Conservation (phyloP, 306 rosid species). For the Vigna unguiculata region DNA sequence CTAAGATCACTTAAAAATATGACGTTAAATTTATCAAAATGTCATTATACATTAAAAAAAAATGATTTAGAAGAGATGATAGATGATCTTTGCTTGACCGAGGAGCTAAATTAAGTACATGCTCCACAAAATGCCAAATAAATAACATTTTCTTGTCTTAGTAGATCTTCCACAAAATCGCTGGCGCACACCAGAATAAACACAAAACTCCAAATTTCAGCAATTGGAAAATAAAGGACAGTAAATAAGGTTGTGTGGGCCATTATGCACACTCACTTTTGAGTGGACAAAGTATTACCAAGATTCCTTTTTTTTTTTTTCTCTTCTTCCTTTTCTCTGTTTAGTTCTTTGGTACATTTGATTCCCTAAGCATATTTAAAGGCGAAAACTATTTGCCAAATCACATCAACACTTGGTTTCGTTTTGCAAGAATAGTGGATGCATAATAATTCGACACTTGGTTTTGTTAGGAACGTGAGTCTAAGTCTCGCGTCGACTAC, state of each 20-base stretch:
- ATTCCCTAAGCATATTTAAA: slow-evolving; percentile 49
- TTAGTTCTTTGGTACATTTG: slow-evolving; percentile 53
- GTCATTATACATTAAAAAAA: too few relatives aligned
- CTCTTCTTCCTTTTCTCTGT: slow-evolving; percentile 11
- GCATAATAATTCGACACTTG: slow-evolving; percentile 11
- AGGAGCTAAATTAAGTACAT: slow-evolving; percentile 44
- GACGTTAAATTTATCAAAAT: too few relatives aligned
- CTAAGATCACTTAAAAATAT: too few relatives aligned
- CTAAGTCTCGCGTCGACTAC: too few relatives aligned
- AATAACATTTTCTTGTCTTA: not conserved
- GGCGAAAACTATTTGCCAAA: slow-evolving; percentile 44
- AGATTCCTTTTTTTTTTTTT: slow-evolving; percentile 40
- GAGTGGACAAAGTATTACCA: slow-evolving; percentile 60
- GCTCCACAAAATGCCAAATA: slow-evolving; percentile 3
- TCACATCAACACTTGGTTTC: slow-evolving; percentile 40
- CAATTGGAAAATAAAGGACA: slow-evolving; percentile 46
- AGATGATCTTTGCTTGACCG: slow-evolving; percentile 45
- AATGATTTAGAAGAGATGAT: slow-evolving; percentile 29
- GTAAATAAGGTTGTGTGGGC: slow-evolving; percentile 52
- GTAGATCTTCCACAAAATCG: slow-evolving; percentile 40
- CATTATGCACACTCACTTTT: slow-evolving; percentile 54
- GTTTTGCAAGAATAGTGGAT: not conserved
- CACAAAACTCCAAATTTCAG: slow-evolving; percentile 52
- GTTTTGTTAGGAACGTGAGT: too few relatives aligned
- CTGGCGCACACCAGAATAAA: slow-evolving; percentile 46